Percentiles rank a stretch among this genome's conserved stretches.
Conservation (phyloP, 2,329 filamentous ascomycete species). For the Epichloe festucae region DNA sequence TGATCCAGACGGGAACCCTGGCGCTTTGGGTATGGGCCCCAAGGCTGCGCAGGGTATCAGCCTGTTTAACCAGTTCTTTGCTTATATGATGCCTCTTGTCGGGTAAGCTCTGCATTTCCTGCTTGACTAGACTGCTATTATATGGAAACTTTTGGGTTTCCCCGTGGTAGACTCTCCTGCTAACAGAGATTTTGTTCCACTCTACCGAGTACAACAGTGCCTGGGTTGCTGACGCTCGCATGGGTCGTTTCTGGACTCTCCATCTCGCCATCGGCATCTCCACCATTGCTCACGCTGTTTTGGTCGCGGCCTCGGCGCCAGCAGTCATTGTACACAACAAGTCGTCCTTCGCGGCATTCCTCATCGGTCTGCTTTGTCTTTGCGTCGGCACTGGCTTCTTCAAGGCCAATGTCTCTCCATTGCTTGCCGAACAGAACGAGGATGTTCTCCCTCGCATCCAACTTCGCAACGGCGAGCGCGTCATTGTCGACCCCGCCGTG, state of each 20-base stretch:
- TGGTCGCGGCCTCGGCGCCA: constrained; percentile 53
- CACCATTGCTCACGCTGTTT: constrained; percentile 51
- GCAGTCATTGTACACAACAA: constrained; percentile 44
- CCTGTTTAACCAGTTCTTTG: constrained; percentile 48
- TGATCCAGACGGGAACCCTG: constrained; percentile 22
- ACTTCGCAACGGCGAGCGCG: constrained; percentile 46
- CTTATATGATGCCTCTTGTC: constrained; percentile 44
- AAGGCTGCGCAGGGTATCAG: constrained; percentile 36
- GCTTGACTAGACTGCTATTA: too few relatives aligned
- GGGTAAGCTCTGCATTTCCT: constrained; percentile 24
- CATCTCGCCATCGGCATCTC: constrained; percentile 53
- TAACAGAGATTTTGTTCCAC: neutral
- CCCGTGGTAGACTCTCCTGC: neutral
- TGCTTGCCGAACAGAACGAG: constrained; percentile 58
- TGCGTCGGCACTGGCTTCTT: constrained; percentile 63
- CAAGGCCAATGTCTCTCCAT: constrained; percentile 65
- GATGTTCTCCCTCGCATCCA: constrained; percentile 45
- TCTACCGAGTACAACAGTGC: constrained; percentile 21
- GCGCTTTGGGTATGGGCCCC: constrained; percentile 46
- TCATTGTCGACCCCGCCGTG: constrained; percentile 57
- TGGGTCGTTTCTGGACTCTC: constrained; percentile 62
- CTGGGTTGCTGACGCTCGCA: constrained; percentile 53
- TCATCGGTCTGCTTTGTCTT: constrained; percentile 47
- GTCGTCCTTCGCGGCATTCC: constrained; percentile 49
- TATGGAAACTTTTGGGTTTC: too few relatives aligned